Conservation (phyloP, 2,329 filamentous ascomycete species). For the Ophiocordyceps camponoti-rufipedis region DNA sequence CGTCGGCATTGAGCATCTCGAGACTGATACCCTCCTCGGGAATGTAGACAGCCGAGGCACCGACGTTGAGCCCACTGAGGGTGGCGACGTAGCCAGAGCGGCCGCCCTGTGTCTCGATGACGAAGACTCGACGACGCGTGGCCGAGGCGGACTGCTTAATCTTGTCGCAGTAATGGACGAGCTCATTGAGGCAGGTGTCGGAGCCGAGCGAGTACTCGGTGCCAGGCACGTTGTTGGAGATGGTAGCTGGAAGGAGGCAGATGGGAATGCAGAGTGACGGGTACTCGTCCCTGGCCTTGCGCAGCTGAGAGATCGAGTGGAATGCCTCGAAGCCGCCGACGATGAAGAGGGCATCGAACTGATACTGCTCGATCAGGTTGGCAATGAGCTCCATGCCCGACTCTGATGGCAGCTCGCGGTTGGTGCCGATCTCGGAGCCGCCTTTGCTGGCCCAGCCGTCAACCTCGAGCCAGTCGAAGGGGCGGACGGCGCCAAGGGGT, state of each 20-base stretch:
- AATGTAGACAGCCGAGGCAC: conserved; percentile 85
- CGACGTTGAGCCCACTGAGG: conserved; percentile 76
- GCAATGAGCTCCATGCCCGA: conserved; percentile 70
- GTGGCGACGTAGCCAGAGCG: conserved; percentile 88
- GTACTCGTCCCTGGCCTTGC: conserved; percentile 60
- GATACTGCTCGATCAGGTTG: conserved; percentile 65
- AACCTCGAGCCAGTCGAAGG: conserved; percentile 83
- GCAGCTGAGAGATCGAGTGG: conserved; percentile 75
- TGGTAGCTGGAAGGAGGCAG: conserved; percentile 81
- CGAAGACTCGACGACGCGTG: conserved; percentile 82
- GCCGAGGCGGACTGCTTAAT: conserved; percentile 95
- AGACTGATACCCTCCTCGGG: conserved; percentile 91
- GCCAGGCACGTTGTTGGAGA: conserved; percentile 95
- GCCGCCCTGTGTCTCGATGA: conserved; percentile 94
- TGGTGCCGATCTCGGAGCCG: conserved; percentile 94
- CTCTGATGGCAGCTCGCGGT: conserved; percentile 78
- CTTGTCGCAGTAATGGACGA: conserved; percentile 90
- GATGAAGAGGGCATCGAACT: conserved; percentile 81
- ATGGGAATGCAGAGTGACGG: conserved; percentile 85
- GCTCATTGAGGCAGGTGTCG: conserved; percentile 88
- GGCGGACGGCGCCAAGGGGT: conserved; percentile 65
- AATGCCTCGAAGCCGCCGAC: conserved; percentile 95
- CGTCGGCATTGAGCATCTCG: conserved; percentile 81
- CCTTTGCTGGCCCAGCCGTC: conserved; percentile 93
- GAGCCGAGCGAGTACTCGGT: conserved; percentile 95